Evolutionary conservation across 2,329 filamentous ascomycete species (phyloP).

Genomic region (Aspergillus quadricinctus): DNA sequence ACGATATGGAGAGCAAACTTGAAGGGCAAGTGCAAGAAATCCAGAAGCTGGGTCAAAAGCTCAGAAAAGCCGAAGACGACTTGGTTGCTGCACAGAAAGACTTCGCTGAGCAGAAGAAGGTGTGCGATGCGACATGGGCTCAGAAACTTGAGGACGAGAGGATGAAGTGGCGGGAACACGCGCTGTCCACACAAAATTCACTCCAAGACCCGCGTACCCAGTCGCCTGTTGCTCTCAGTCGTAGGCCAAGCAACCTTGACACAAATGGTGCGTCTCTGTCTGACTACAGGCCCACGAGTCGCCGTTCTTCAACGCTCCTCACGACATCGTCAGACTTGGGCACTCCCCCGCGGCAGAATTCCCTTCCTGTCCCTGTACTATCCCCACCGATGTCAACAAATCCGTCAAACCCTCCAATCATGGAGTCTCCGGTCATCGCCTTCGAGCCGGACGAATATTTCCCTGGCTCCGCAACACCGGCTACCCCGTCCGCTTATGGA

Average conservation of each 20-base stretch:
- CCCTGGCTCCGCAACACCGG: slow-evolving; percentile 28
- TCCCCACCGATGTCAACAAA: slow-evolving; percentile 26
- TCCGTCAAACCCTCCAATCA: slow-evolving; percentile 17
- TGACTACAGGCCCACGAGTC: slow-evolving; percentile 37
- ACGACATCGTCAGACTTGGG: slow-evolving; percentile 32
- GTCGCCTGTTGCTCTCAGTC: slow-evolving; percentile 40
- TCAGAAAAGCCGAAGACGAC: slow-evolving; percentile 54
- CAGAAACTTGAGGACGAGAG: slow-evolving; percentile 63
- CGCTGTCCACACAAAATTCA: slow-evolving; percentile 30
- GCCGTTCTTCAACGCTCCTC: slow-evolving; percentile 38
- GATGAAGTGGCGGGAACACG: slow-evolving; percentile 53
- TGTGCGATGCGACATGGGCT: slow-evolving; percentile 53
- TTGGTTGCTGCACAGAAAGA: slow-evolving; percentile 56
- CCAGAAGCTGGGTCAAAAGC: slow-evolving; percentile 39
- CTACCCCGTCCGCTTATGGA: slow-evolving; percentile 36
- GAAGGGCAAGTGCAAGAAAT: slow-evolving; percentile 61
- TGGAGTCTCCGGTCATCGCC: slow-evolving; percentile 35
- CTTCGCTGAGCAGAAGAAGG: slow-evolving; percentile 56
- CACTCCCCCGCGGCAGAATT: slow-evolving; percentile 46
- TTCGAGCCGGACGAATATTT: slow-evolving; percentile 48
- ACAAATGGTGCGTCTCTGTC: slow-evolving; percentile 32
- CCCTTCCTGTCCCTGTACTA: slow-evolving; percentile 31
- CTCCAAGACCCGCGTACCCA: slow-evolving; percentile 36
- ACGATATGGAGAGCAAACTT: slow-evolving; percentile 51
- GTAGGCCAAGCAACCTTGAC: slow-evolving; percentile 36